Conservation (phyloP, 768 basidiomycete genomes). For the Amanita phalloides region DNA sequence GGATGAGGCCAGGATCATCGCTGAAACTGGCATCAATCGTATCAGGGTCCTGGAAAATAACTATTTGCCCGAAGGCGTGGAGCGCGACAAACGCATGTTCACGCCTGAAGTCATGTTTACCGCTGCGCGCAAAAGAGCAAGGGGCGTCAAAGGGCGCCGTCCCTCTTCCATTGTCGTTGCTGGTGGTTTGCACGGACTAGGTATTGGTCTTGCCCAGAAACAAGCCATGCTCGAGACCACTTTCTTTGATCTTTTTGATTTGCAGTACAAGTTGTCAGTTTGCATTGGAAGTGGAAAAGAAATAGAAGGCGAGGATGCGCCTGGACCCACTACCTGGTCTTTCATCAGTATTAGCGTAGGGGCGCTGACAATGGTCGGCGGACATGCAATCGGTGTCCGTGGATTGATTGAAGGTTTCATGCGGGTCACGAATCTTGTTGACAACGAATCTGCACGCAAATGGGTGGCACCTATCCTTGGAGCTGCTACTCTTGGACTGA, state of each 20-base stretch:
- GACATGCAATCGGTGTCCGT: constrained; percentile 67
- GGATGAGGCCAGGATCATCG: constrained; percentile 66
- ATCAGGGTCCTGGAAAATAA: constrained; percentile 63
- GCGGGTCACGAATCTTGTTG: constrained; percentile 67
- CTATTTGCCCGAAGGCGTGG: constrained; percentile 73
- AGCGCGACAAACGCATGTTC: constrained; percentile 76
- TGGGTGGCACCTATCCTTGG: constrained; percentile 87
- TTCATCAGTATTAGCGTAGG: constrained; percentile 72
- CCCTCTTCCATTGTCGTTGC: constrained; percentile 50
- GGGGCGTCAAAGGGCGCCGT: constrained; percentile 24
- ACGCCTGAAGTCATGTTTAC: constrained; percentile 98
- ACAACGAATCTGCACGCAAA: constrained; percentile 68
- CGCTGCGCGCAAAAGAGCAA: constrained; percentile 32
- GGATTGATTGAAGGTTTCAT: constrained; percentile 71
- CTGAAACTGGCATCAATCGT: constrained; percentile 52
- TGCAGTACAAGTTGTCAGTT: constrained; percentile 66
- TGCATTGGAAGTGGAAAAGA: constrained; percentile 48
- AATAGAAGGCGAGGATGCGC: constrained; percentile 22
- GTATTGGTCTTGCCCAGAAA: constrained; percentile 71
- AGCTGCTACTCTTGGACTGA: constrained; percentile 59
- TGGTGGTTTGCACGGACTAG: constrained; percentile 71
- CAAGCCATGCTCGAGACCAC: constrained; percentile 71
- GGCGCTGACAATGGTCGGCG: constrained; percentile 83
- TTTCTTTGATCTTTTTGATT: constrained; percentile 78
- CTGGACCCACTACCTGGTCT: constrained; percentile 53